Evolutionary conservation across 106 monocot species (phyloP).

Genomic region (Phalaenopsis aphrodite): DNA sequence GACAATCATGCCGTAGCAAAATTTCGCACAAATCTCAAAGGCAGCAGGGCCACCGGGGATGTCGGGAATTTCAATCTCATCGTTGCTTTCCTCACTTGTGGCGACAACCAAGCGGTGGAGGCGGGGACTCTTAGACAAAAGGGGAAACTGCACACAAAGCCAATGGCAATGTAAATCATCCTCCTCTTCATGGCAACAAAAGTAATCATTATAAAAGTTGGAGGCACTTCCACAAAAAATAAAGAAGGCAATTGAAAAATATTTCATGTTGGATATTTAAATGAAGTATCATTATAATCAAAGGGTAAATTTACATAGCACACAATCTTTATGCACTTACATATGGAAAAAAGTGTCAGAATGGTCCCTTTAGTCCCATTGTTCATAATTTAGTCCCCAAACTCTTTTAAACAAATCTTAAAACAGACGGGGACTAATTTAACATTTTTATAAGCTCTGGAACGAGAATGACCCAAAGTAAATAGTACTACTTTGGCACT

Average conservation of each 20-base stretch:
- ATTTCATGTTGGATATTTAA: background rate
- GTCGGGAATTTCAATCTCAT: constrained; percentile 51
- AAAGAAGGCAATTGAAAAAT: background rate
- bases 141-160: constrained; percentile 48
- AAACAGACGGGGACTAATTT: no score
- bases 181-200: background rate
- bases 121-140: constrained; percentile 59
- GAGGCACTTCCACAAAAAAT: background rate
- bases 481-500: no score
- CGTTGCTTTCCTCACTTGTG: constrained; percentile 27
- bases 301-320: background rate
- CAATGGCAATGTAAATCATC: background rate
- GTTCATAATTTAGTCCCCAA: no score
- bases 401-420: no score
- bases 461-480: no score
- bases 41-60: constrained; percentile 77
- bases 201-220: background rate
- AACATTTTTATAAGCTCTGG: no score
- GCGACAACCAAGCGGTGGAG: constrained; percentile 40
- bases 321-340: no score
- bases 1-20: constrained; percentile 81
- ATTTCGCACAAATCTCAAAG: constrained; percentile 88
- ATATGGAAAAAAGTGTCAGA: no score
- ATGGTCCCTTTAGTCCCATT: no score
- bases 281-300: background rate